These are phyloP conservation scores for Lodderomyces jiufengensis DNA, from an alignment of 1,139 yeast species.

Conservation along the genomic window DNA sequence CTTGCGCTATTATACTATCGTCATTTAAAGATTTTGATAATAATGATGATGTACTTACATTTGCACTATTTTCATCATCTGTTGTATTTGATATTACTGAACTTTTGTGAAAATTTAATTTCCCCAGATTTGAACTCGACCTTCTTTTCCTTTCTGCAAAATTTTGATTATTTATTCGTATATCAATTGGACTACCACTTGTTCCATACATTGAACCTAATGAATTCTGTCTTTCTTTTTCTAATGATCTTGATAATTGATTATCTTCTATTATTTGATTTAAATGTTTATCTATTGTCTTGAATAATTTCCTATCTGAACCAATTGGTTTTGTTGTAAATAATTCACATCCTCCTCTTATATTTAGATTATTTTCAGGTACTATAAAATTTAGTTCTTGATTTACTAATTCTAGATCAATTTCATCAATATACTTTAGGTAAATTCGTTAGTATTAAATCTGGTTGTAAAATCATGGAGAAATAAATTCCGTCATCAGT, in stretches of 20 bases:
- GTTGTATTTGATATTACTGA: constrained; percentile 4
- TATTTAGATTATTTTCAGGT: constrained; percentile 73
- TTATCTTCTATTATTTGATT: constrained; percentile 62
- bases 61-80: constrained; percentile 2
- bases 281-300: constrained; percentile 79
- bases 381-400: constrained; percentile 86
- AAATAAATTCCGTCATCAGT: too few species aligned
- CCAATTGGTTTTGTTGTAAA: constrained; percentile 94
- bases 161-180: constrained; percentile 1
- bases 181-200: constrained; percentile 31
- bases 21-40: constrained; percentile 22
- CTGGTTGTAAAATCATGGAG: background rate
- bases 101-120: constrained; percentile 7
- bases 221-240: constrained; percentile 39
- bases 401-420: constrained; percentile 84
- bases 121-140: constrained; percentile 20
- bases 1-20: constrained; percentile 15
- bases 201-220: constrained; percentile 34
- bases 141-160: constrained; percentile 19
- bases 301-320: constrained; percentile 82
- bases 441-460: constrained; percentile 6
- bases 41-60: constrained; percentile 6
- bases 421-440: constrained; percentile 78
- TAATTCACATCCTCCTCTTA: constrained; percentile 84
- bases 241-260: constrained; percentile 40